phyloP scores from a whole-genome alignment of 2,329 filamentous ascomycete species.

The Trichoderma semiorbis region DNA sequence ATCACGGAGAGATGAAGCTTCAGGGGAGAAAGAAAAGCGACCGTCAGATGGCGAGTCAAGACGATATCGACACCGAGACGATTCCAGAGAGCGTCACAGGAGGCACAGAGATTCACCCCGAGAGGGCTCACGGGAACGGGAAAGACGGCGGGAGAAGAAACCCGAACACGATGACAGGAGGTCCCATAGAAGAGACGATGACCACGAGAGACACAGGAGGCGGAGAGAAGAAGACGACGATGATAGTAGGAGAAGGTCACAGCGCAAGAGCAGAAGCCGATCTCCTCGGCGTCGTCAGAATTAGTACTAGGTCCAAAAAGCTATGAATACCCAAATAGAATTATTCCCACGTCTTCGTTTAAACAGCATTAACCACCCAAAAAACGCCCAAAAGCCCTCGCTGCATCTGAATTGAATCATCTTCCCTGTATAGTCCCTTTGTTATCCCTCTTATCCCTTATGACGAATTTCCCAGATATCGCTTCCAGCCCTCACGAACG shows the following conservation, averaged over 20 bases:
- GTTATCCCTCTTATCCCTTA: background rate
- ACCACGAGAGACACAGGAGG: slow-evolving; percentile 28
- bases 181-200: slow-evolving; percentile 27
- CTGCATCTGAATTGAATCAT: background rate
- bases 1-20: slow-evolving; percentile 39
- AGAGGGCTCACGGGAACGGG: slow-evolving; percentile 20
- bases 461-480: slow-evolving; percentile 57
- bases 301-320: slow-evolving; percentile 19
- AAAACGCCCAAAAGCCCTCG: background rate
- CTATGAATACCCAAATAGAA: slow-evolving; percentile 17
- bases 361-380: background rate
- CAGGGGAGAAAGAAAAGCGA: slow-evolving; percentile 27
- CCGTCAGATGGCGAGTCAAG: slow-evolving; percentile 31
- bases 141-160: slow-evolving; percentile 25
- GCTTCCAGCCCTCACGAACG: slow-evolving; percentile 75
- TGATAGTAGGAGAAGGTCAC: slow-evolving; percentile 20
- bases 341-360: background rate
- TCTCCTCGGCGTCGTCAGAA: slow-evolving; percentile 38
- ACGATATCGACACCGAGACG: slow-evolving; percentile 29
- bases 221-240: slow-evolving; percentile 29
- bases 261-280: slow-evolving; percentile 40
- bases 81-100: slow-evolving; percentile 28
- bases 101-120: slow-evolving; percentile 21
- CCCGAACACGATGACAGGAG: slow-evolving; percentile 24
- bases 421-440: background rate